Evolutionary conservation across 805 yeast genomes (phyloP).

Genomic region (Suhomyces canberraensis): DNA sequence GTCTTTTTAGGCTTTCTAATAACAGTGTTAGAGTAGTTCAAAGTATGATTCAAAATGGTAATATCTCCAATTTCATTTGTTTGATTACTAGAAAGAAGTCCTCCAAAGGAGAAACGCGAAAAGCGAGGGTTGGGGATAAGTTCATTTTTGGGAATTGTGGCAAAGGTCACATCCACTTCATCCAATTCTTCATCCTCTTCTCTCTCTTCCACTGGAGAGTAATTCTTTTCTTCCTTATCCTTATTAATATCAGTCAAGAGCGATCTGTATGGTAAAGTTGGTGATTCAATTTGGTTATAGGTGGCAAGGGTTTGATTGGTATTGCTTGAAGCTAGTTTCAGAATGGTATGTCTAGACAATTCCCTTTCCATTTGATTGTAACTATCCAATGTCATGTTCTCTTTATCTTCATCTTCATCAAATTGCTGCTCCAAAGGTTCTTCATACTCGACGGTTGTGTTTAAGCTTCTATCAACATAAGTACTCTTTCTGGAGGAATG

Average conservation of each 20-base stretch:
- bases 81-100: conserved; percentile 15
- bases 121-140: conserved; percentile 43
- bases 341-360: not conserved
- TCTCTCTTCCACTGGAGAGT: conserved; percentile 3
- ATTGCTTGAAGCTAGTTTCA: not conserved
- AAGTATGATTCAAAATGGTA: conserved; percentile 9
- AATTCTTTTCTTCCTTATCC: conserved; percentile 16
- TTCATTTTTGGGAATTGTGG: conserved; percentile 6
- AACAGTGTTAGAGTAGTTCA: conserved; percentile 17
- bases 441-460: not conserved
- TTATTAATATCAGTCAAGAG: conserved; percentile 20
- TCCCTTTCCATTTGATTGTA: conserved; percentile 15
- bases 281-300: not conserved
- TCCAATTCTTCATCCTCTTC: conserved; percentile 3
- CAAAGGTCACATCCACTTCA: conserved; percentile 3
- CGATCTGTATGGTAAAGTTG: conserved; percentile 11
- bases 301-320: not conserved
- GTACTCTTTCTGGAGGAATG: not conserved
- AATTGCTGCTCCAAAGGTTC: not conserved
- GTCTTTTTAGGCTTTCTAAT: conserved; percentile 14
- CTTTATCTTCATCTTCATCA: conserved; percentile 11
- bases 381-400: conserved; percentile 13
- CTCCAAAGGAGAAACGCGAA: conserved; percentile 41
- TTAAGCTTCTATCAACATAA: not conserved
- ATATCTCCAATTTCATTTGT: conserved; percentile 11